phyloP scores from a whole-genome alignment of 345 rosid species.

The Populus deltoides region DNA sequence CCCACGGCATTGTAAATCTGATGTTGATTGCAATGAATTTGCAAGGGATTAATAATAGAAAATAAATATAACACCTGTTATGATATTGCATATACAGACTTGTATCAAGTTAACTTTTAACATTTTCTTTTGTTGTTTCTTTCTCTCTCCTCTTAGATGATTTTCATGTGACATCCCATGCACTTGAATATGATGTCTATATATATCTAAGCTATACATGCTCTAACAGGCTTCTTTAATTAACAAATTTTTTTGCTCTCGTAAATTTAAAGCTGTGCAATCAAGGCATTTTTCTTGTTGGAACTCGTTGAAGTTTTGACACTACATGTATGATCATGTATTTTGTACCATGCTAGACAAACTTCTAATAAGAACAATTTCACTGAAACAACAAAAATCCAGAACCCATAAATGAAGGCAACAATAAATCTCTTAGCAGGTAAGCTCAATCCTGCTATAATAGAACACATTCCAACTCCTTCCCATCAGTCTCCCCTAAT shows the following conservation, averaged over 20 bases:
- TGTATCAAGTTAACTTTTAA: background rate
- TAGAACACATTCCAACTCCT: background rate
- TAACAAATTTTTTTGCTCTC: too few relatives aligned
- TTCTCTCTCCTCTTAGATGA: background rate
- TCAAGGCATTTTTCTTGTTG: background rate
- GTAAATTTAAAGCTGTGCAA: background rate
- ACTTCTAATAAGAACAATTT: background rate
- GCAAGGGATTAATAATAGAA: background rate
- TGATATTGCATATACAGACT: background rate
- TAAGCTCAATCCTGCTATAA: background rate
- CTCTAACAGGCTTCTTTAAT: background rate
- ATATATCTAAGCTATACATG: background rate
- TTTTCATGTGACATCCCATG: constrained; percentile 3
- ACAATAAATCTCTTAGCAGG: background rate
- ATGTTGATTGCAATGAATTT: background rate
- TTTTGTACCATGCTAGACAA: background rate
- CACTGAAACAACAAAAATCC: background rate
- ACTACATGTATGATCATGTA: background rate
- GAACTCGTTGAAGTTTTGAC: background rate
- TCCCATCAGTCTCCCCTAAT: background rate
- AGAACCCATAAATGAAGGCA: background rate
- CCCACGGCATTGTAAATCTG: background rate
- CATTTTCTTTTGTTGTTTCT: background rate
- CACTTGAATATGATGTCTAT: background rate
- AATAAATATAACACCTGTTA: background rate